Percentiles rank a stretch among this genome's conserved stretches.
These are phyloP conservation scores for Podila epigama DNA, from an alignment of 192 early-diverging fungal genomes.

Conservation along the genomic window DNA sequence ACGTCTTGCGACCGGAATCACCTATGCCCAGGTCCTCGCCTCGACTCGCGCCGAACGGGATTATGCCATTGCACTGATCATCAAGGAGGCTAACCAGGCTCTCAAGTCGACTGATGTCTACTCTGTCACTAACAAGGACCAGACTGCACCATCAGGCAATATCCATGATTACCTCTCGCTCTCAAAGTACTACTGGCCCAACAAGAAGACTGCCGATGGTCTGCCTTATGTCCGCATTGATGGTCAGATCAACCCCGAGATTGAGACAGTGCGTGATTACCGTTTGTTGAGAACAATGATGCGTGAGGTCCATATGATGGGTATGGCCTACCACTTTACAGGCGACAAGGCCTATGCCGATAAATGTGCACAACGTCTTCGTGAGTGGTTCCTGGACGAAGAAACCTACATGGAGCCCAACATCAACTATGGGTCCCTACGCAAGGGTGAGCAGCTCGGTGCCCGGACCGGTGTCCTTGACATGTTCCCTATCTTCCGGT, in stretches of 20 bases:
- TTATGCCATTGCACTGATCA: slow-evolving; percentile 32
- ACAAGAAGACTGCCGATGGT: slow-evolving; percentile 29
- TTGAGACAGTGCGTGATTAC: slow-evolving; percentile 53
- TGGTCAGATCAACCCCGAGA: slow-evolving; percentile 63
- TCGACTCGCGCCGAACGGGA: slow-evolving; percentile 36
- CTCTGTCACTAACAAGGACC: slow-evolving; percentile 59
- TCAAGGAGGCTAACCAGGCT: slow-evolving; percentile 42
- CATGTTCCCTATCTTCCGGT: slow-evolving; percentile 52
- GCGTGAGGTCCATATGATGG: slow-evolving; percentile 52
- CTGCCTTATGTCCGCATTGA: slow-evolving; percentile 61
- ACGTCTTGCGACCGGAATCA: slow-evolving; percentile 8
- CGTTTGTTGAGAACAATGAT: slow-evolving; percentile 45
- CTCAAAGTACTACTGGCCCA: slow-evolving; percentile 67
- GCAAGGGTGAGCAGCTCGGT: slow-evolving; percentile 51
- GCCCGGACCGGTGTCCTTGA: slow-evolving; percentile 54
- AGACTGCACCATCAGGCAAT: slow-evolving; percentile 53
- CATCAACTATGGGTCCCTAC: slow-evolving; percentile 60
- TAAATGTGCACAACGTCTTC: slow-evolving; percentile 45
- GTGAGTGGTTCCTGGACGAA: slow-evolving; percentile 64
- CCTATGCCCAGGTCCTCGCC: slow-evolving; percentile 28
- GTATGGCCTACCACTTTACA: slow-evolving; percentile 63
- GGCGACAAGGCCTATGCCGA: slow-evolving; percentile 54
- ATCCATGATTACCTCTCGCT: slow-evolving; percentile 67
- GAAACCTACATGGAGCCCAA: slow-evolving; percentile 69
- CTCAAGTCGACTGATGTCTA: slow-evolving; percentile 50